Conservation (phyloP, 345 rosid species). For the Moricandia moricandioides region DNA sequence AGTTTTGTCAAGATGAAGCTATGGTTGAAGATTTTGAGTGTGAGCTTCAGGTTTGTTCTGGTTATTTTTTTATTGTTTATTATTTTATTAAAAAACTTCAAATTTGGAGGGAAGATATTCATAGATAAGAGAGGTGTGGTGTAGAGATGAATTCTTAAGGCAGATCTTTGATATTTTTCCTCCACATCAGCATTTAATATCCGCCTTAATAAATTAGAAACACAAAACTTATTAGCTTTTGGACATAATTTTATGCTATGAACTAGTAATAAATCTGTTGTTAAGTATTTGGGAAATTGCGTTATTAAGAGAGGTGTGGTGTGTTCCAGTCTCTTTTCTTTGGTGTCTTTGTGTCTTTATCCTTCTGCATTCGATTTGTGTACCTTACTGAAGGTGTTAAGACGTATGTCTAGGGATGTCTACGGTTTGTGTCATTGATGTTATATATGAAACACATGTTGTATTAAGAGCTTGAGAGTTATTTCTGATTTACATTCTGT, state of each 20-base stretch:
- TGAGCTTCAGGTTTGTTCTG: constrained; percentile 22
- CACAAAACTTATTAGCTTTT: not conserved
- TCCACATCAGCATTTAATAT: constrained; percentile 42
- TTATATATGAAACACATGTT: not conserved
- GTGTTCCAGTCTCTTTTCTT: too few species aligned
- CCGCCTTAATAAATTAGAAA: not conserved
- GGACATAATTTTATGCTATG: not conserved
- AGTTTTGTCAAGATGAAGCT: constrained; percentile 4
- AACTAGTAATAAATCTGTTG: not conserved
- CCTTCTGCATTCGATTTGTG: too few species aligned
- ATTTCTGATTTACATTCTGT: constrained; percentile 22
- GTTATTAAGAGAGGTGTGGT: too few species aligned
- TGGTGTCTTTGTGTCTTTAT: too few species aligned
- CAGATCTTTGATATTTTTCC: constrained; percentile 16
- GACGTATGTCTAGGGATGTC: too few species aligned
- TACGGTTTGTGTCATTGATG: too few species aligned
- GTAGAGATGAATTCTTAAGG: constrained; percentile 48
- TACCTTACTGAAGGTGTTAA: too few species aligned
- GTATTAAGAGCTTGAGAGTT: constrained; percentile 25
- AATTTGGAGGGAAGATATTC: constrained; percentile 44
- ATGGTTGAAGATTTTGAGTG: too few species aligned
- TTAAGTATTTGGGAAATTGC: too few species aligned
- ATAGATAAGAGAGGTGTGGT: constrained; percentile 47
- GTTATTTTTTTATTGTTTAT: not conserved
- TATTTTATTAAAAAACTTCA: not conserved